A percentile compares a stretch with the other conserved stretches of the same genome.
phyloP scores from a whole-genome alignment of 306 rosid genomes.

The Coriaria nepalensis region DNA sequence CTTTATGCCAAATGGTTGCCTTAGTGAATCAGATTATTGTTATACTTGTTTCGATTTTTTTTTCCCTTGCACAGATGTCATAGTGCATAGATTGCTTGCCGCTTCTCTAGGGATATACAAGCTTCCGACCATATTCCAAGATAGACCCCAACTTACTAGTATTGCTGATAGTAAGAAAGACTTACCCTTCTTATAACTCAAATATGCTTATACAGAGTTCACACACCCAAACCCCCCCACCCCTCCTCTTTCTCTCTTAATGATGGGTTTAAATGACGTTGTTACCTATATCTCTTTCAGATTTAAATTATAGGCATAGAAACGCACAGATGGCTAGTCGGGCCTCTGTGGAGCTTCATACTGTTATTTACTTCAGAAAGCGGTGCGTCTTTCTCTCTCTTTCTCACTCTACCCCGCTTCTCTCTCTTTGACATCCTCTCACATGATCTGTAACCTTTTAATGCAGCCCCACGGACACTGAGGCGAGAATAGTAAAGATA shows the following conservation, averaged over 20 bases:
- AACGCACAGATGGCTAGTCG: slow-evolving; percentile 98
- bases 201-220: neutral
- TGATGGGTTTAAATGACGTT: too few species aligned
- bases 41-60: slow-evolving; percentile 10
- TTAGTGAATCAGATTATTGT: slow-evolving; percentile 8
- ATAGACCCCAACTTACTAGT: slow-evolving; percentile 57
- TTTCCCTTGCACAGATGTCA: slow-evolving; percentile 49
- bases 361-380: slow-evolving; percentile 62
- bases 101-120: slow-evolving; percentile 72
- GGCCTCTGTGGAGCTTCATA: slow-evolving; percentile 87
- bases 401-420: neutral
- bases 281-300: slow-evolving; percentile 28
- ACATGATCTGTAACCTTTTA: slow-evolving; percentile 8
- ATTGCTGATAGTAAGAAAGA: slow-evolving; percentile 70
- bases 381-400: slow-evolving; percentile 28
- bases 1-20: slow-evolving; percentile 8
- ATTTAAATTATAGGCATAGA: slow-evolving; percentile 90
- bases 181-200: slow-evolving; percentile 2
- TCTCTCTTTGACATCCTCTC: neutral
- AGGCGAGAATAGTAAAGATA: slow-evolving; percentile 90
- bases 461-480: slow-evolving; percentile 78
- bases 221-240: neutral
- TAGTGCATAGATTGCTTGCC: slow-evolving; percentile 91
- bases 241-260: neutral
- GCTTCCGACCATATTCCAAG: slow-evolving; percentile 70